Evolutionary conservation across 2,329 filamentous ascomycete genomes (phyloP).

Genomic region (Arthrinium phaeospermum): DNA sequence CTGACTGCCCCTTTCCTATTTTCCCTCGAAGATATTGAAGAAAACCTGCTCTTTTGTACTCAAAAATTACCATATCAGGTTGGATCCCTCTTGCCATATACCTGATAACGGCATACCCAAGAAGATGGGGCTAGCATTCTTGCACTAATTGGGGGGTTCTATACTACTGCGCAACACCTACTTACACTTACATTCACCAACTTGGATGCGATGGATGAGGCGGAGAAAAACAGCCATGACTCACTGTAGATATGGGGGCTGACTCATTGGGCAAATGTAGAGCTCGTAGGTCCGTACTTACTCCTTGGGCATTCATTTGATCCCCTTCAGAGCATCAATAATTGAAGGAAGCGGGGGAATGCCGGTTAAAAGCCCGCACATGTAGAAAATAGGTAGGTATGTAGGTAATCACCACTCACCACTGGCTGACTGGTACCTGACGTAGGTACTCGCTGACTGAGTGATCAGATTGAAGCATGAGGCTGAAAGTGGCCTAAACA

Average conservation of each 20-base stretch:
- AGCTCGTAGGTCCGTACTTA: background rate
- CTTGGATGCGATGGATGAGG: background rate
- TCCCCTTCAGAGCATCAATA: background rate
- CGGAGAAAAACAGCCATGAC: no score
- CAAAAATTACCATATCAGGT: background rate
- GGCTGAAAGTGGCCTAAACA: conserved; percentile 12
- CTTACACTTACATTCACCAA: background rate
- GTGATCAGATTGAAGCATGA: background rate
- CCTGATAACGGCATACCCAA: background rate
- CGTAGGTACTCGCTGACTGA: background rate
- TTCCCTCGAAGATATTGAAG: no score
- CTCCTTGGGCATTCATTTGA: background rate
- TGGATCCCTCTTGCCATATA: background rate
- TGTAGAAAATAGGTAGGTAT: no score
- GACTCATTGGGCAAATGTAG: background rate
- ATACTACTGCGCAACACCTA: background rate
- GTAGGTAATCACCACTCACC: background rate
- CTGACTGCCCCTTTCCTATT: no score
- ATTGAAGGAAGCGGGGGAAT: background rate
- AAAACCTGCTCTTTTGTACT: no score
- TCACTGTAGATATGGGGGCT: background rate
- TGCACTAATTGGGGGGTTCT: background rate
- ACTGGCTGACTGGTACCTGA: background rate
- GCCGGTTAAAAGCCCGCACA: background rate
- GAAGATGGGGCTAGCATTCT: background rate